Conservation (phyloP, 2,329 filamentous ascomycete genomes). For the Akanthomyces uredinophilus region DNA sequence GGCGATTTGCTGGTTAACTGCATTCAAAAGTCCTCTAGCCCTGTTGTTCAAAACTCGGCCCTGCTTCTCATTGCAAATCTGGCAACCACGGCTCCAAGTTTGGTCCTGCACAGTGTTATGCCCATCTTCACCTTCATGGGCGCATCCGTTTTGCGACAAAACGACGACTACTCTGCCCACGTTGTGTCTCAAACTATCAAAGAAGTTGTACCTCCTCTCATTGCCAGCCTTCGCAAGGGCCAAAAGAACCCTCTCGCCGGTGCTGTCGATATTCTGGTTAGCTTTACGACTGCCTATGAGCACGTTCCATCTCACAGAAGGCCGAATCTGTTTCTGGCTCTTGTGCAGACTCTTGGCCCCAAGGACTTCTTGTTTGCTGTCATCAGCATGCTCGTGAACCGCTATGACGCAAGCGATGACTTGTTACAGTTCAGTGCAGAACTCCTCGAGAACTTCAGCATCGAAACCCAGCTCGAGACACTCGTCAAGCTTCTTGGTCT, state of each 20-base stretch:
- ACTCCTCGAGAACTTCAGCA: constrained; percentile 66
- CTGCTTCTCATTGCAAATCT: constrained; percentile 82
- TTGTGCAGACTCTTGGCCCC: constrained; percentile 79
- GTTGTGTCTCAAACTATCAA: constrained; percentile 94
- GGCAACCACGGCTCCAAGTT: constrained; percentile 80
- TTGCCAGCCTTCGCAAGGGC: constrained; percentile 76
- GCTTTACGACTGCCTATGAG: constrained; percentile 93
- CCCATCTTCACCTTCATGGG: constrained; percentile 99
- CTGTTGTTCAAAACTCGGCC: constrained; percentile 89
- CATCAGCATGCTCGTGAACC: constrained; percentile 83
- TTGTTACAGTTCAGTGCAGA: constrained; percentile 71
- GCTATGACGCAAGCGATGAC: constrained; percentile 71
- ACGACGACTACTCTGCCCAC: constrained; percentile 94
- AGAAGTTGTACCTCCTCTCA: constrained; percentile 86
- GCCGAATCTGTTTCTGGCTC: constrained; percentile 73
- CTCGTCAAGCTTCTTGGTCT: constrained; percentile 73
- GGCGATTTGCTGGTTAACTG: constrained; percentile 91
- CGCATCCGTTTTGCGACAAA: constrained; percentile 81
- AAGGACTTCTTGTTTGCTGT: constrained; percentile 86
- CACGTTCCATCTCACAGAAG: constrained; percentile 88
- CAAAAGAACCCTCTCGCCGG: constrained; percentile 73
- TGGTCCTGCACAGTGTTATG: constrained; percentile 96
- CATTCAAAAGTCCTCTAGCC: constrained; percentile 84
- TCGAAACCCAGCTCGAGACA: constrained; percentile 71
- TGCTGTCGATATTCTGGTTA: constrained; percentile 84